phyloP scores from a whole-genome alignment of 805 yeast species.

The Ogataea paraovalis region DNA sequence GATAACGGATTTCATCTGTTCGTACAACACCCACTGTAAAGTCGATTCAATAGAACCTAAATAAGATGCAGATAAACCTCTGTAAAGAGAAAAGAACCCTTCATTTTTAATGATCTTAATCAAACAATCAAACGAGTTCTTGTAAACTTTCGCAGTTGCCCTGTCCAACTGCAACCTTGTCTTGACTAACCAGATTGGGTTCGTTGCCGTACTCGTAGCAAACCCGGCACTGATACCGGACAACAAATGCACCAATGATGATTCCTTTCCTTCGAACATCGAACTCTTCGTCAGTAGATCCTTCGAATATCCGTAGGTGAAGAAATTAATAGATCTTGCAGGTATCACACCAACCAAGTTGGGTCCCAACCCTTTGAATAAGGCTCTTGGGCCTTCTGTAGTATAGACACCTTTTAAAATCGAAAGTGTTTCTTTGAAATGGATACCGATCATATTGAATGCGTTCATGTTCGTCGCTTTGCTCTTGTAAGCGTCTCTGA shows the following conservation, averaged over 20 bases:
- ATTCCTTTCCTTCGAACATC: slow-evolving; percentile 72
- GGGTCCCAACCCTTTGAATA: slow-evolving; percentile 95
- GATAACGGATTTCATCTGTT: slow-evolving; percentile 81
- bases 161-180: slow-evolving; percentile 92
- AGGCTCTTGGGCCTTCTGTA: slow-evolving; percentile 78
- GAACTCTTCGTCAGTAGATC: slow-evolving; percentile 55
- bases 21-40: slow-evolving; percentile 93
- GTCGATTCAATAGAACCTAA: slow-evolving; percentile 91
- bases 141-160: slow-evolving; percentile 57
- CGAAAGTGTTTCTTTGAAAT: slow-evolving; percentile 76
- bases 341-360: slow-evolving; percentile 97
- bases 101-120: slow-evolving; percentile 65
- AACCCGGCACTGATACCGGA: slow-evolving; percentile 92
- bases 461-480: slow-evolving; percentile 32
- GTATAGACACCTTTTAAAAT: slow-evolving; percentile 66
- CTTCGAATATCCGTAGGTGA: slow-evolving; percentile 93
- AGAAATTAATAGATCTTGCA: slow-evolving; percentile 93
- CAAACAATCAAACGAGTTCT: slow-evolving; percentile 82
- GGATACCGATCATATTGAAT: slow-evolving; percentile 39
- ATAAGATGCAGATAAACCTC: slow-evolving; percentile 92
- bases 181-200: slow-evolving; percentile 96
- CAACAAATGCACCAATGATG: slow-evolving; percentile 77
- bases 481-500: slow-evolving; percentile 47
- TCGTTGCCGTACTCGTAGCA: slow-evolving; percentile 92
- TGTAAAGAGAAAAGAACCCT: slow-evolving; percentile 77